A percentile compares a stretch with the other conserved stretches of the same genome.
These are phyloP conservation scores for Amanita inopinata DNA, from an alignment of 768 basidiomycete species.

Conservation along the genomic window DNA sequence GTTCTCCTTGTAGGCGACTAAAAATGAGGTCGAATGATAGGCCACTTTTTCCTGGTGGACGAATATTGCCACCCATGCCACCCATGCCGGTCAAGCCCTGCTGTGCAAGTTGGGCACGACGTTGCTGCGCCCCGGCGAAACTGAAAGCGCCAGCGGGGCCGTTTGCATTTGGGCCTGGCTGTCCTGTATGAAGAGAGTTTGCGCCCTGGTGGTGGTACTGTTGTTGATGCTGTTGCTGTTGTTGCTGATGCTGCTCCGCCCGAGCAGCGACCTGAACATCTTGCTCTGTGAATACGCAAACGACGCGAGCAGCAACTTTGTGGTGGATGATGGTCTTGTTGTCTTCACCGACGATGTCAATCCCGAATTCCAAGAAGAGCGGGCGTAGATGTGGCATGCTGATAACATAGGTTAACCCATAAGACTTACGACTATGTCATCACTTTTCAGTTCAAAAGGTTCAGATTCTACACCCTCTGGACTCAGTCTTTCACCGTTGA, in stretches of 20 bases:
- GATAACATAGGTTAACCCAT: neutral
- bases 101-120: slow-evolving; percentile 47
- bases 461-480: slow-evolving; percentile 86
- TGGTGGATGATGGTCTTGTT: slow-evolving; percentile 97
- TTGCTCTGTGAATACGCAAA: slow-evolving; percentile 80
- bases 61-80: slow-evolving; percentile 64
- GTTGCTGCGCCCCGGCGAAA: slow-evolving; percentile 30
- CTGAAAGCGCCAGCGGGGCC: slow-evolving; percentile 7
- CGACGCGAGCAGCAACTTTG: slow-evolving; percentile 92
- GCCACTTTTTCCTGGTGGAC: slow-evolving; percentile 73
- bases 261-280: slow-evolving; percentile 72
- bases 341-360: slow-evolving; percentile 98
- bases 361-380: slow-evolving; percentile 76
- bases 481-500: slow-evolving; percentile 90
- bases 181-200: slow-evolving; percentile 15
- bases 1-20: slow-evolving; percentile 79
- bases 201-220: slow-evolving; percentile 15
- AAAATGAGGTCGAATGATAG: slow-evolving; percentile 90
- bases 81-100: slow-evolving; percentile 65
- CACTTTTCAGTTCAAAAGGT: slow-evolving; percentile 87
- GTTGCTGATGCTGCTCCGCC: slow-evolving; percentile 56
- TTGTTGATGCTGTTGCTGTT: slow-evolving; percentile 30
- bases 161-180: slow-evolving; percentile 14
- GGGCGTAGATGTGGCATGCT: slow-evolving; percentile 5
- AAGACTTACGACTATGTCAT: slow-evolving; percentile 84